A percentile compares a stretch with the other conserved stretches of the same genome.
Evolutionary conservation across 1,284 basidiomycete species (phyloP).

Genomic region (Tilletia walkeri): DNA sequence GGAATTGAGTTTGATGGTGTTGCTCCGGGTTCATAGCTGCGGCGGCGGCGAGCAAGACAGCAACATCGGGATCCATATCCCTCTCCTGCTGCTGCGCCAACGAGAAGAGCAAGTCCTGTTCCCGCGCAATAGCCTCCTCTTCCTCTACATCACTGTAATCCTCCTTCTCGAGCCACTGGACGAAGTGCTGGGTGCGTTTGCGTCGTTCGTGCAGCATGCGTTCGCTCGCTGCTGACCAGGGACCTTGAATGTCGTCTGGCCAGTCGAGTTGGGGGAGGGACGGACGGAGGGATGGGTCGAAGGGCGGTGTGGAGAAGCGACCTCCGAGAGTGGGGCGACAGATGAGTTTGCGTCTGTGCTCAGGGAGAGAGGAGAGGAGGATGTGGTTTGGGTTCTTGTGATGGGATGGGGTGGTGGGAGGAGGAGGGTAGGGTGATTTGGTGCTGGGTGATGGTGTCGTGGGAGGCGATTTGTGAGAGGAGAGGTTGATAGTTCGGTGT

Average conservation of each 20-base stretch:
- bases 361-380: constrained; percentile 23
- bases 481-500: too few species aligned
- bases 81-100: not conserved
- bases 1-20: not conserved
- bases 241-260: constrained; percentile 35
- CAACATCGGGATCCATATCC: not conserved
- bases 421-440: not conserved
- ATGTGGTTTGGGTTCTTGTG: not conserved
- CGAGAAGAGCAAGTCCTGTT: not conserved
- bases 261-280: constrained; percentile 34
- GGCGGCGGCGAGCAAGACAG: constrained; percentile 18
- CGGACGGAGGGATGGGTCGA: constrained; percentile 17
- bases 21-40: constrained; percentile 17
- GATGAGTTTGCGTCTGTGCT: constrained; percentile 15
- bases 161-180: constrained; percentile 36
- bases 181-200: constrained; percentile 30
- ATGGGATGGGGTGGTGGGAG: not conserved
- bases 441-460: too few species aligned
- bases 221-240: constrained; percentile 34
- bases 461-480: too few species aligned
- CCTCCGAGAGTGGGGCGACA: constrained; percentile 18
- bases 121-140: constrained; percentile 18
- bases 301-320: constrained; percentile 20
- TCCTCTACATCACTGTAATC: constrained; percentile 20
- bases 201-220: constrained; percentile 32